These are phyloP conservation scores for Glycyrrhiza uralensis DNA, from an alignment of 306 rosid genomes.

Conservation along the genomic window DNA sequence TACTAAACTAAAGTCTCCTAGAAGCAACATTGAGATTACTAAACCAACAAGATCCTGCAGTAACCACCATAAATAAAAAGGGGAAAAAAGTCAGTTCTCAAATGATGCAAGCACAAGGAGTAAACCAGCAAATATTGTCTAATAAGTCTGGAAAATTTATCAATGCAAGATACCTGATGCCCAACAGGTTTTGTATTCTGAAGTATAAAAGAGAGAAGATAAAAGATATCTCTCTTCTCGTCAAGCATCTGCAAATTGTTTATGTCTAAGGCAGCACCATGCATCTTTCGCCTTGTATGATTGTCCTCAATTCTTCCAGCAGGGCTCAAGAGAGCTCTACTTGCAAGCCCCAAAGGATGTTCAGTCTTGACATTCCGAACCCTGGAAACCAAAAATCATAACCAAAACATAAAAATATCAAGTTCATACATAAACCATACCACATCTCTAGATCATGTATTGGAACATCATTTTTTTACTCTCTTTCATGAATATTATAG, in stretches of 20 bases:
- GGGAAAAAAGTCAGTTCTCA: conserved; percentile 4
- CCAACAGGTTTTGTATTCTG: conserved; percentile 96
- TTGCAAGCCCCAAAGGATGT: conserved; percentile 36
- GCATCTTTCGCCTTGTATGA: conserved; percentile 49
- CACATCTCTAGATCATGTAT: not conserved
- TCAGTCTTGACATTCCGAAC: conserved; percentile 41
- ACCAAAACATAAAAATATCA: not conserved
- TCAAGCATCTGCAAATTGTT: conserved; percentile 68
- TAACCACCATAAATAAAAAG: conserved; percentile 15
- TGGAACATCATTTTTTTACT: not conserved
- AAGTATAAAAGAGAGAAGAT: conserved; percentile 81
- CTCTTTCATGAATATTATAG: not conserved
- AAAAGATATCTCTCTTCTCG: conserved; percentile 85
- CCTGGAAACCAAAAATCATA: conserved; percentile 36
- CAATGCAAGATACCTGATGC: conserved; percentile 77
- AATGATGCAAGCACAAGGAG: conserved; percentile 2
- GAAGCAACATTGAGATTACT: conserved; percentile 92
- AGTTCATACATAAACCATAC: not conserved
- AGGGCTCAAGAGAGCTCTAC: conserved; percentile 39
- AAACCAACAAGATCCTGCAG: conserved; percentile 99
- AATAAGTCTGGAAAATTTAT: conserved; percentile 5
- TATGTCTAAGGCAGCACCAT: conserved; percentile 63
- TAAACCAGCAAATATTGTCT: not conserved
- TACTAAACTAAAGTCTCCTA: conserved; percentile 98
- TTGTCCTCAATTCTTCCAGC: conserved; percentile 44